Evolutionary conservation across 495 filamentous ascomycete species (phyloP), one percentile per base, ranked within the genome.

Genomic region (Apiosordaria backusii): DNA sequence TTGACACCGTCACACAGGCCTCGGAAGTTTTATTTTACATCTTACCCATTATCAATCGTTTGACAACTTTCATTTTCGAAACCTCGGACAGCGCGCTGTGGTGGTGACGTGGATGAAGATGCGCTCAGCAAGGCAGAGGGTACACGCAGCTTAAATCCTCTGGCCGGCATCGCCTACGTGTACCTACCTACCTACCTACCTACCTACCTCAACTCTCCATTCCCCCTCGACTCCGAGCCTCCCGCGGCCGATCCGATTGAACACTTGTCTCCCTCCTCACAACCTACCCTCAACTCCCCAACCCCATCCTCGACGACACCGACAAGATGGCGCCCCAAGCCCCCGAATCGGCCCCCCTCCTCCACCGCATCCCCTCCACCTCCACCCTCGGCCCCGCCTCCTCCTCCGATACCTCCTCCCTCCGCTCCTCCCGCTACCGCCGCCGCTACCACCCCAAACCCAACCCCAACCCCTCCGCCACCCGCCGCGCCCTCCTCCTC

Each of bases 311-410:
- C 5, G 16, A 6, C 35, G 27, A 29, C 13, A 45, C 35, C 35
- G 10, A n/a, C n/a, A n/a, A n/a, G n/a, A n/a, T n/a, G n/a, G n/a
- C n/a, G n/a, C n/a, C n/a, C n/a, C n/a, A n/a, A n/a, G n/a, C n/a
- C n/a, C n/a, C n/a, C 57, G 22, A 62, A 19, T 71, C 75, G 22
- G 65, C 69, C 19, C 65, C 69, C 13, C 72, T 76, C 60, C 74
- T 75, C 61, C 70, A 64, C 35, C 35, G 35, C 35, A 45, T 45
- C 52, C 52, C 66, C 68, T 60, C 66, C 61, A 58, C 75, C 58
- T 76, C 77, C 25, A 75, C 77, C 18, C 67, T 79, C 55, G 77
- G 68, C 53, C 69, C 76, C 16, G 72, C 72, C 26, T 75, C 70
- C 65, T 74, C 77, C 21, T 72, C 75, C 35, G 35, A 45, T 15